phyloP scores from a whole-genome alignment of 2,329 filamentous ascomycete species.

The Colletotrichum godetiae region DNA sequence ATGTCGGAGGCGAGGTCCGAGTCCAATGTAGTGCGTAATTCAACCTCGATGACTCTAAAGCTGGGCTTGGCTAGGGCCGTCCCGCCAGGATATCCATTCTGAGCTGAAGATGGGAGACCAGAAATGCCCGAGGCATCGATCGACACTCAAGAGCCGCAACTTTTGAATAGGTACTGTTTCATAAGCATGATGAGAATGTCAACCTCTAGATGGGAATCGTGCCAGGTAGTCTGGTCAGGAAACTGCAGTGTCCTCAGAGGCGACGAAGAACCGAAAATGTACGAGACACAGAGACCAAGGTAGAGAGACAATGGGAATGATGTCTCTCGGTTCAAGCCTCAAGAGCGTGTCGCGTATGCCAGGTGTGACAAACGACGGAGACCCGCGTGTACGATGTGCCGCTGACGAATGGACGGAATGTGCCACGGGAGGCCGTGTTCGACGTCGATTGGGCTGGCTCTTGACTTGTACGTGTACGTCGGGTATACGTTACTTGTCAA shows the following conservation, averaged over 20 bases:
- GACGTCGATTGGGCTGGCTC: neutral
- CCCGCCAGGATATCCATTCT: constrained; percentile 1
- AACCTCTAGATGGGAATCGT: no score
- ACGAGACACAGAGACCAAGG: neutral
- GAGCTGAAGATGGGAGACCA: neutral
- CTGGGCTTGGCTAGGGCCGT: neutral
- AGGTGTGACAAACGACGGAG: constrained; percentile 17
- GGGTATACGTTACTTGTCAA: neutral
- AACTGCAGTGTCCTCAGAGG: no score
- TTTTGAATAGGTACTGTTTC: neutral
- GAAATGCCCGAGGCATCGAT: neutral
- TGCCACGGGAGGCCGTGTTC: constrained; percentile 7
- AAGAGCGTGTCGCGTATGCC: neutral
- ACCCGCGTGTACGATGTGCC: constrained; percentile 18
- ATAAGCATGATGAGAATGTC: neutral
- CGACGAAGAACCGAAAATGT: neutral
- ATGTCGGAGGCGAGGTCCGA: constrained; percentile 26
- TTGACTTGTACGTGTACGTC: neutral
- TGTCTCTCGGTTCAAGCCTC: neutral
- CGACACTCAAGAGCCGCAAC: neutral
- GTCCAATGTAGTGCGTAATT: constrained; percentile 14
- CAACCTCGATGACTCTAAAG: neutral
- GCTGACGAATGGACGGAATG: constrained; percentile 24
- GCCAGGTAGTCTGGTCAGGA: no score
- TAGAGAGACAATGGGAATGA: neutral